A percentile compares a stretch with the other conserved stretches of the same genome.
phyloP scores from a whole-genome alignment of 768 basidiomycete genomes.

The Suillus cothurnatus region DNA sequence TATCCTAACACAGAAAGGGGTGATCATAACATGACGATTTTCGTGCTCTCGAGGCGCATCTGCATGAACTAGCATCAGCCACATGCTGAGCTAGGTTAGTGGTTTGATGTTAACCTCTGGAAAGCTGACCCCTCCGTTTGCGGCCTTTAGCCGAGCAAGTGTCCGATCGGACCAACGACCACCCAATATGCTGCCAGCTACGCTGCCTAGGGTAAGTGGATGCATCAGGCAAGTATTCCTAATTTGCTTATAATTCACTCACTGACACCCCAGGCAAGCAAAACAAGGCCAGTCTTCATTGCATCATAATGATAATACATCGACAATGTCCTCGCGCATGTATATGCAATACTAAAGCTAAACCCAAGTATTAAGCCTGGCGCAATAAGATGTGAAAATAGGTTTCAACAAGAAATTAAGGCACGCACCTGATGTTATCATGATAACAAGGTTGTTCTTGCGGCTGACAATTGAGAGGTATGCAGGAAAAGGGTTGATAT shows the following conservation, averaged over 20 bases:
- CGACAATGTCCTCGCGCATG: neutral
- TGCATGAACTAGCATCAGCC: conserved; percentile 24
- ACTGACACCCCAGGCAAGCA: neutral
- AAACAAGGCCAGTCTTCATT: neutral
- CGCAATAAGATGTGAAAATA: neutral
- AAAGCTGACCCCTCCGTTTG: neutral
- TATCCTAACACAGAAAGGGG: conserved; percentile 67
- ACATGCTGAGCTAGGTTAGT: neutral
- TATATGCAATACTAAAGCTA: neutral
- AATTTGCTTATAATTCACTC: neutral
- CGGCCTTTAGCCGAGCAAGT: neutral
- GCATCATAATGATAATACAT: neutral
- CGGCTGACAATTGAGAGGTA: neutral
- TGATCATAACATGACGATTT: conserved; percentile 48
- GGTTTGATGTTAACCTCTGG: conserved; percentile 53
- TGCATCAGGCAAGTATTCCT: neutral
- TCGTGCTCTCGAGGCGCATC: conserved; percentile 74
- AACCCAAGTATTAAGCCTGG: neutral
- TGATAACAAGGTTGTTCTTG: neutral
- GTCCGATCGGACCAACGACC: neutral
- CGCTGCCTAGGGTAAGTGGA: neutral
- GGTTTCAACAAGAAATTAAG: neutral
- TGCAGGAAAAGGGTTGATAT: neutral
- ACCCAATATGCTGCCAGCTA: neutral
- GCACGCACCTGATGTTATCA: neutral